Evolutionary conservation across 345 rosid species (phyloP), one percentile per base, ranked within the genome.

Genomic region (Passiflora organensis): DNA sequence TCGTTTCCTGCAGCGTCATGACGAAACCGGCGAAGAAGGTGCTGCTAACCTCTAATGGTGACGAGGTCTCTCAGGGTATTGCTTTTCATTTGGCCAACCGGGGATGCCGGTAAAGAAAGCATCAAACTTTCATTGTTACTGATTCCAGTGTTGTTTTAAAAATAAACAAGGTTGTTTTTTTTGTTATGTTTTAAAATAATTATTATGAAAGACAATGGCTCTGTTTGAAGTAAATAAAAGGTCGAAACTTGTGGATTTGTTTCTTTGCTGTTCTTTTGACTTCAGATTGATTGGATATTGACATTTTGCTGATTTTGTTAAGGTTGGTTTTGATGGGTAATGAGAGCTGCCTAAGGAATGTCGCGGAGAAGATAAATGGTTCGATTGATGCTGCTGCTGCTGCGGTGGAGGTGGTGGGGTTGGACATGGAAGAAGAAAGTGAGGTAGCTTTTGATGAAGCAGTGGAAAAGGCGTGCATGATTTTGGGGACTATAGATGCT

Each of bases 311-410:
- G 22, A 11, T 52, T 17, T 22, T 25, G 17, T 28, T 32, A 52
- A 87, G 99, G 80, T 53, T 93, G 86, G 97, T 83, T 48, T 58
- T 86, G 77, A 72, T 93, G 88, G 97, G 99, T 56, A 56, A 89
- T 2, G 89, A 80, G 72, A 59, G 15, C 44, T 62, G 63, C 42
- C 70, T 93, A 51, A 71, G 69, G 67, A 70, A 54, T 39, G 59
- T 63, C 9, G 64, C 58, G 0, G 82, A 86, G 58, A 66, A 71
- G 52, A 79, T 83, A 22, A 48, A n/a, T 39, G 75, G 67, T 32
- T 67, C 73, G 16, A 22, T 69, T 24, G 61, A 69, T 2, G 78
- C 61, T 32, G 56, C 44, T 32, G 56, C 44, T 43, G 51, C 54
- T 37, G 66, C 80, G 0, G 77, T 79, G 37, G 91, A 83, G 53